Evolutionary conservation across 2,329 filamentous ascomycete genomes (phyloP).

Genomic region (Lachnellula arida): DNA sequence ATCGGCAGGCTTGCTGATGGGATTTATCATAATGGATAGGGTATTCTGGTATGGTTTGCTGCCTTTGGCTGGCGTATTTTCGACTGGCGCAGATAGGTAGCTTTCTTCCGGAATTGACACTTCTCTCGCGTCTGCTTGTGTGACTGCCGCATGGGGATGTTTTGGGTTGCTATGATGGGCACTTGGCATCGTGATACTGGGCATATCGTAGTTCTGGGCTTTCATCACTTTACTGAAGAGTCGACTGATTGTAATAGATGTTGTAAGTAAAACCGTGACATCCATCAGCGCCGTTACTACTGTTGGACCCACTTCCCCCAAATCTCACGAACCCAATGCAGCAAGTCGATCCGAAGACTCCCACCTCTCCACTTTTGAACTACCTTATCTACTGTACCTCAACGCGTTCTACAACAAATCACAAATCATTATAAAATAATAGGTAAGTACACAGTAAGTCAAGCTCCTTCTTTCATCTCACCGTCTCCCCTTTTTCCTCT

Average conservation of each 20-base stretch:
- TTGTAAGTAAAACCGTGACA: background rate
- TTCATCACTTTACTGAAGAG: background rate
- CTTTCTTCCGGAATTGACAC: constrained; percentile 5
- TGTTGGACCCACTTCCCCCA: background rate
- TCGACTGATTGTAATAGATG: background rate
- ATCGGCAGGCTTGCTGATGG: constrained; percentile 14
- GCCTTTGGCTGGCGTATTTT: constrained; percentile 1
- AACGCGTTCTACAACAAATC: background rate
- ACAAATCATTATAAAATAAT: too few species aligned
- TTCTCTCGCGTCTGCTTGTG: background rate
- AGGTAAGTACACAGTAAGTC: too few species aligned
- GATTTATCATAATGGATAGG: constrained; percentile 1
- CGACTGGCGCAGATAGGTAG: constrained; percentile 1
- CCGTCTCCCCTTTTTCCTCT: background rate
- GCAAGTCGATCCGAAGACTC: constrained; percentile 7
- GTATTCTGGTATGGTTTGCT: background rate
- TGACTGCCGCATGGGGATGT: background rate
- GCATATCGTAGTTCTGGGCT: background rate
- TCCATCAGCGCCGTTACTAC: background rate
- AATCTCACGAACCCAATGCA: constrained; percentile 12
- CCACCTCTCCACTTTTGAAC: constrained; percentile 10
- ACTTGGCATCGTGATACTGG: background rate
- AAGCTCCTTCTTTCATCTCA: too few species aligned
- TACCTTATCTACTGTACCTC: too few species aligned
- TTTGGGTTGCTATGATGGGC: background rate